Evolutionary conservation across 225 moss, liverwort and hornwort species (phyloP).

Genomic region (Polytrichum formosum): DNA sequence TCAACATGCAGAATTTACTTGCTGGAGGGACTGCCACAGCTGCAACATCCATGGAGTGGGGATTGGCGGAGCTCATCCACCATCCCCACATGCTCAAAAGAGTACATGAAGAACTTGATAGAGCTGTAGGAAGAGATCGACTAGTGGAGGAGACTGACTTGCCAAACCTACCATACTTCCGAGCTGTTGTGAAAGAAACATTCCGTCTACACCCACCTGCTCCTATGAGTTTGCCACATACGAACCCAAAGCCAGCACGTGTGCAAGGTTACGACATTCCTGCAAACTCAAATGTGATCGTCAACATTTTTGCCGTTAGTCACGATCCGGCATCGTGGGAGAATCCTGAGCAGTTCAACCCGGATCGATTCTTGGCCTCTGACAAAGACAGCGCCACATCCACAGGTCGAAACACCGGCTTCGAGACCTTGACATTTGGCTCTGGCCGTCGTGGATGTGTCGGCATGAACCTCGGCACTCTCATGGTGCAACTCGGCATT

Average conservation of each 20-base stretch:
- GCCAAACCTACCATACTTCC: constrained; percentile 45
- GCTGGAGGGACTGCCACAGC: background rate
- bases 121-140: constrained; percentile 47
- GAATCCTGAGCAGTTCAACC: too few relatives aligned
- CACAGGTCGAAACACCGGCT: too few relatives aligned
- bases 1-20: background rate
- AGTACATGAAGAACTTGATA: constrained; percentile 30
- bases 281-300: too few relatives aligned
- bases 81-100: background rate
- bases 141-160: constrained; percentile 70
- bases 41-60: constrained; percentile 2
- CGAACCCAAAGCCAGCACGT: constrained; percentile 44
- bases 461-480: background rate
- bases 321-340: too few relatives aligned
- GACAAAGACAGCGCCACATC: too few relatives aligned
- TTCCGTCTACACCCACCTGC: constrained; percentile 52
- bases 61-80: background rate
- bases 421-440: background rate
- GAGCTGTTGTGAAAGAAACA: constrained; percentile 65
- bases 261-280: constrained; percentile 63
- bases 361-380: too few relatives aligned
- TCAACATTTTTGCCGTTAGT: too few relatives aligned
- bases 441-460: constrained; percentile 8
- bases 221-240: constrained; percentile 49
- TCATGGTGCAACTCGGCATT: constrained; percentile 18